phyloP scores from a whole-genome alignment of 1,284 basidiomycete species.

The Trichosporon coremiiforme region DNA sequence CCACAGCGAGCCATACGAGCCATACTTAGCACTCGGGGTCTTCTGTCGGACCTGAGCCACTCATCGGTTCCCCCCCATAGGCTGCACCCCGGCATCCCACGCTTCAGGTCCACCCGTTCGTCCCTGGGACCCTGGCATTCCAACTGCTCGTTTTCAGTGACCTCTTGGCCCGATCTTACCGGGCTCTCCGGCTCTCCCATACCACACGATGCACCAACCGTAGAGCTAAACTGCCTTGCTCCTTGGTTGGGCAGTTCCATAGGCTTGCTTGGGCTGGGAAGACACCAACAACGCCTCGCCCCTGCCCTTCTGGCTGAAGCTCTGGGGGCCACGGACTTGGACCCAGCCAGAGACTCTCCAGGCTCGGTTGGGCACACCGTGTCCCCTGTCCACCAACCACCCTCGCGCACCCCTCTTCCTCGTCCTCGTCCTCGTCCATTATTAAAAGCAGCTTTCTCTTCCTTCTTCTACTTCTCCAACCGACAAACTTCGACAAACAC shows the following conservation, averaged over 20 bases:
- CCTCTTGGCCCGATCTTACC: slow-evolving; percentile 3
- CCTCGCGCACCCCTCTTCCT: background rate
- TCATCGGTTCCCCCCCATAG: background rate
- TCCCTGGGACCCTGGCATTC: background rate
- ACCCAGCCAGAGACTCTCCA: background rate
- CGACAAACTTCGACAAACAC: slow-evolving; percentile 8
- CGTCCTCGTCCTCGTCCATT: slow-evolving; percentile 1
- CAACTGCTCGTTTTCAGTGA: background rate
- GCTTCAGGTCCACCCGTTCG: background rate
- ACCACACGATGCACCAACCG: background rate
- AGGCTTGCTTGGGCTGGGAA: no score
- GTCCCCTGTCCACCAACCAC: background rate
- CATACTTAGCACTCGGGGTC: no score
- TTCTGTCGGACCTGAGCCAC: background rate
- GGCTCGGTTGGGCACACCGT: no score
- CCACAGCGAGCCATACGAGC: no score
- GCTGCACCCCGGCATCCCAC: background rate
- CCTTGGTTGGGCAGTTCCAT: background rate
- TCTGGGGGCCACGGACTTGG: background rate
- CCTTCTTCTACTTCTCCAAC: slow-evolving; percentile 5
- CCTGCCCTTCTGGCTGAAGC: no score
- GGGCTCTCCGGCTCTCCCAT: background rate
- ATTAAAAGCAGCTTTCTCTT: slow-evolving; percentile 2
- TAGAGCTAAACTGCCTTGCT: background rate
- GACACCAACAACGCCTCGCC: no score